Conservation (phyloP, 495 filamentous ascomycete genomes). For the Penicillium pancosmium region DNA sequence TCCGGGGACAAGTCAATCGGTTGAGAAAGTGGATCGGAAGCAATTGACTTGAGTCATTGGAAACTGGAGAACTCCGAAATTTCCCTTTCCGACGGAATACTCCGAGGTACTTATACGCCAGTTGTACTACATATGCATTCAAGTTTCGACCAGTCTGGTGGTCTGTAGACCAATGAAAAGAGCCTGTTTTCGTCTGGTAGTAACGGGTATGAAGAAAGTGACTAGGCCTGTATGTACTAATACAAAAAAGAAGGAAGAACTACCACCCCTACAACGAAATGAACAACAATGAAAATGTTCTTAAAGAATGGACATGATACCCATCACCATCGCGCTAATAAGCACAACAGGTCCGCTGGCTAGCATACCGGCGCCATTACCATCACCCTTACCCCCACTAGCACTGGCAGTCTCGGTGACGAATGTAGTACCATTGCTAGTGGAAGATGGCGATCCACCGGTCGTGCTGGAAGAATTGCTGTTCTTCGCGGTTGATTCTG, state of each 20-base stretch:
- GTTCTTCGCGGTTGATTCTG: slow-evolving; percentile 18
- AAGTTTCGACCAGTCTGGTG: neutral
- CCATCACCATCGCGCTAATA: slow-evolving; percentile 7
- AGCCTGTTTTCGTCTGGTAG: neutral
- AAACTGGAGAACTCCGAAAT: neutral
- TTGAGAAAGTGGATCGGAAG: neutral
- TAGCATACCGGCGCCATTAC: slow-evolving; percentile 14
- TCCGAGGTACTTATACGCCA: neutral
- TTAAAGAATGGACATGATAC: slow-evolving; percentile 10
- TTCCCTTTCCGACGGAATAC: neutral
- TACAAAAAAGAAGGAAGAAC: neutral
- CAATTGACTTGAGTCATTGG: neutral
- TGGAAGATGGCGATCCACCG: slow-evolving; percentile 2
- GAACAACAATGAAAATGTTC: neutral
- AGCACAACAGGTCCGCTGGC: slow-evolving; percentile 3
- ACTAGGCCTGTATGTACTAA: neutral
- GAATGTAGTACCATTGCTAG: neutral
- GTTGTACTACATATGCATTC: neutral
- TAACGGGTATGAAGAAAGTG: neutral
- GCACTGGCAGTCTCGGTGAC: neutral
- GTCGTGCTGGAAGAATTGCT: slow-evolving; percentile 18
- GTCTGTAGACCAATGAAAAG: neutral
- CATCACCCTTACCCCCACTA: slow-evolving; percentile 4
- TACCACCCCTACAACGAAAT: neutral
- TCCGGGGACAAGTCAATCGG: neutral